phyloP scores from a whole-genome alignment of 805 yeast genomes.

The Candida andamanensis region DNA sequence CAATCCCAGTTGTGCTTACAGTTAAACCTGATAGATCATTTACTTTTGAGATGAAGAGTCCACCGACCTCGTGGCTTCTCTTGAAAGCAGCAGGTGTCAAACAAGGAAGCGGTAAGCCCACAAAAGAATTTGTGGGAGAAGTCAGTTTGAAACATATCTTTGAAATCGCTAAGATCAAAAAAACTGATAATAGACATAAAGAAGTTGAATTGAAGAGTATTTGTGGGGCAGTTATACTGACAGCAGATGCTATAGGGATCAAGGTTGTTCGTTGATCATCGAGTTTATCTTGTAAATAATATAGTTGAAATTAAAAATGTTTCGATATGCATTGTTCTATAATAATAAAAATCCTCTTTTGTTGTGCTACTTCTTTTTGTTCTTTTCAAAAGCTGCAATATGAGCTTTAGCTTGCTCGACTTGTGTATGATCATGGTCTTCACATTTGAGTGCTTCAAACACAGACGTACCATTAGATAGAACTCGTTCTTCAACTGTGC shows the following conservation, averaged over 20 bases:
- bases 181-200: conserved; percentile 76
- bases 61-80: conserved; percentile 84
- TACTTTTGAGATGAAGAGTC: conserved; percentile 79
- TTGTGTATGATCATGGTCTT: conserved; percentile 75
- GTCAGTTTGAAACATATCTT: conserved; percentile 81
- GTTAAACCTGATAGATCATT: conserved; percentile 93
- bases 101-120: conserved; percentile 73
- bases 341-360: background rate
- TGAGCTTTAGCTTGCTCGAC: conserved; percentile 95
- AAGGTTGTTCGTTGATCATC: conserved; percentile 57
- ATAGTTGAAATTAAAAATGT: background rate
- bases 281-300: conserved; percentile 9
- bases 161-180: conserved; percentile 91
- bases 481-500: conserved; percentile 48
- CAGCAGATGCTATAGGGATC: conserved; percentile 88
- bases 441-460: conserved; percentile 37
- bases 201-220: conserved; percentile 67
- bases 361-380: conserved; percentile 48
- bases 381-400: conserved; percentile 86
- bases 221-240: conserved; percentile 76
- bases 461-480: conserved; percentile 30
- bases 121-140: conserved; percentile 58
- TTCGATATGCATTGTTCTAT: conserved; percentile 58
- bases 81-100: conserved; percentile 73
- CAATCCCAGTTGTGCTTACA: conserved; percentile 79